Base-by-base conservation (phyloP, 345 rosid genomes). In the Gossypioides kirkii region DNA sequence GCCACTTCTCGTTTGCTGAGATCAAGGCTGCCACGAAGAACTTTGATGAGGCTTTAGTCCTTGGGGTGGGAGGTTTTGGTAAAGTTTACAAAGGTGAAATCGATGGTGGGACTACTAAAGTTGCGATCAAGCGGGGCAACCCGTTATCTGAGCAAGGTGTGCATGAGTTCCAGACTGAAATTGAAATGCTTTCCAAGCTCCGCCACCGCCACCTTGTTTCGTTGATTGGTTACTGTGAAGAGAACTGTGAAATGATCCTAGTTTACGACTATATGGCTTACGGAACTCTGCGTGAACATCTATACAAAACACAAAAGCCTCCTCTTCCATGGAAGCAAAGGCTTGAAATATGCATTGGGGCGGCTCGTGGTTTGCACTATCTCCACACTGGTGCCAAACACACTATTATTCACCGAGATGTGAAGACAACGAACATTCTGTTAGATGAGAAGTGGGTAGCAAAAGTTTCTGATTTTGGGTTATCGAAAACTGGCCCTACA, bases 381-480 rank as follows among this genome's bases (percentile, higher is more conserved):
- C 98, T 93, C 43, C 98, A 93, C 84, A 95, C 99, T 2, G 98
- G 99, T 59, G 99, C 99, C 49, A 95, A 95, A 77, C 83, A 95
- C 83, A 93, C 99, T 1, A 93, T 95, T 71, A 95, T 95, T 61
- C 99, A 93, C 87, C 80, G 99, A 20, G 99, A 95, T 79, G 99
- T 95, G 7, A 95, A 95, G 87, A 95, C 99, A 13, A 92, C 99
- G 49, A 95, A 95, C 79, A 95, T 95, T 75, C 90, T 93, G 66
- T 73, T 96, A 73, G 99, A 96, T 46, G 98, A 93, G 86, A 93
- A 91, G 76, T 96, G 97, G 98, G 99, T 96, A 13, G 99, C 99
- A 6, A 96, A 96, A 85, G 99, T 96, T 73, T 91, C 99, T 50
- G 98, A 93, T 74, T 96, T 96, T 10, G 99, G 99, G 4, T 73